Base-by-base conservation (phyloP, 2,329 filamentous ascomycete genomes). In the Diaporthe amygdali region DNA sequence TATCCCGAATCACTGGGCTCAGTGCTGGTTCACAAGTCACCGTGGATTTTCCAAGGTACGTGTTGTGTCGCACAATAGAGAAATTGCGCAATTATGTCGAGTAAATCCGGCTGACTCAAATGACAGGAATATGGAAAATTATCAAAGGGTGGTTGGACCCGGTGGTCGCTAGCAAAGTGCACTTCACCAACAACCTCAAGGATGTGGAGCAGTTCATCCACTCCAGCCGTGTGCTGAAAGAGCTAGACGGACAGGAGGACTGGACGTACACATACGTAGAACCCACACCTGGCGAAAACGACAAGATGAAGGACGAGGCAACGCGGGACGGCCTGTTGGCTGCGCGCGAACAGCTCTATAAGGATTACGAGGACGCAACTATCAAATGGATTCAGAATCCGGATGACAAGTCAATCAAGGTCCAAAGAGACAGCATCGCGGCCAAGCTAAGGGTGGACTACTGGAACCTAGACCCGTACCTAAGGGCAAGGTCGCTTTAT, bases 101-200 rank as follows among this genome's bases (percentile, higher is more conserved):
- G 41, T 47, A 14, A 25, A 20, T 12, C 25, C 41, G 14, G 59
- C 73, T 76, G 73, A 78, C 52, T 32, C 9, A 17, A 10, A 22
- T 3, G 34, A 6, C 71, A 93, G 93, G 94, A n/a, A 94, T 98
- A 74, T 98, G 96, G 96, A 95, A 91, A 80, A 94, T 99, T 74
- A 97, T 99, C 79, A 92, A 91, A 74, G 95, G 95, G 76, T 99
- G 96, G 96, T 89, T 99, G 46, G 96, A 99, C 80, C 96, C 96
- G 2, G 96, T 99, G 4, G 96, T 99, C 34, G 96, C 96, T 30
- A 88, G 90, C 78, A 99, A 99, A 82, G 93, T 99, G 25, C 91
- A 98, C 80, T 98, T 98, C 81, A 96, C 94, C 71, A 96, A 94
- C 78, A 94, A 90, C 75, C 84, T 91, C 69, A 88, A 92, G 68